Percentiles rank a stretch among this genome's conserved stretches.
Evolutionary conservation across 2,329 filamentous ascomycete genomes (phyloP).

Genomic region (Fusarium solani-melongenae): DNA sequence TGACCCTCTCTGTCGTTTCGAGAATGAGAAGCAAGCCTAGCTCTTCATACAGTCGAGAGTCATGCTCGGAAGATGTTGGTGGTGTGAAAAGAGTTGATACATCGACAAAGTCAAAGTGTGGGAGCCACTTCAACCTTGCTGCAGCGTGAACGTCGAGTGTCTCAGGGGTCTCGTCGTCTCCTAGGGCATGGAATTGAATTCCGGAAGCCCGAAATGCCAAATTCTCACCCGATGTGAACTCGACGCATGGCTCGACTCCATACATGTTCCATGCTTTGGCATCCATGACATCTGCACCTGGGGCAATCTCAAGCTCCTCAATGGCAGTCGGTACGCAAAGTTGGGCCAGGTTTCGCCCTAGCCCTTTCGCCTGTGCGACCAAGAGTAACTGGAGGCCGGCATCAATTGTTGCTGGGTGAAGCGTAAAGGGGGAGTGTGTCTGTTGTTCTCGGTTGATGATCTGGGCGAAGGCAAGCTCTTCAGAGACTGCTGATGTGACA

Average conservation of each 20-base stretch:
- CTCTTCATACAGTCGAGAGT: slow-evolving; percentile 6
- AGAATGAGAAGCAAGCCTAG: slow-evolving; percentile 1
- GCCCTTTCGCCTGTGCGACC: not conserved
- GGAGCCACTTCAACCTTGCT: slow-evolving; percentile 11
- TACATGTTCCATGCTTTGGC: slow-evolving; percentile 13
- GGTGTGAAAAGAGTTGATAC: not conserved
- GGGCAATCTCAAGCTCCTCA: slow-evolving; percentile 1
- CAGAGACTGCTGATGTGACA: not conserved
- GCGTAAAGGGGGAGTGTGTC: not conserved
- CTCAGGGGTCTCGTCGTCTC: not conserved
- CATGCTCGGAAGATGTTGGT: not conserved
- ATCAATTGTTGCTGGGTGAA: slow-evolving; percentile 19
- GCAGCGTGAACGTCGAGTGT: not conserved
- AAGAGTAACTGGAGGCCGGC: slow-evolving; percentile 4
- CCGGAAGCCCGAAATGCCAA: not conserved
- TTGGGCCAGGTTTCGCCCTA: not conserved
- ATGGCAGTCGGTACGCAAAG: slow-evolving; percentile 9
- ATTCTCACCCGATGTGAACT: not conserved
- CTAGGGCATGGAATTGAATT: not conserved
- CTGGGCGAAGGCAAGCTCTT: not conserved
- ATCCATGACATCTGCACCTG: not conserved
- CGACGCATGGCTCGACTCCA: not conserved
- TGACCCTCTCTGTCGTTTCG: not conserved
- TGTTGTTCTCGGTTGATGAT: not conserved
- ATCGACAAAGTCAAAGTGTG: slow-evolving; percentile 16